Conservation (phyloP, 2,329 filamentous ascomycete species). For the Aspergillus ochraceus region DNA sequence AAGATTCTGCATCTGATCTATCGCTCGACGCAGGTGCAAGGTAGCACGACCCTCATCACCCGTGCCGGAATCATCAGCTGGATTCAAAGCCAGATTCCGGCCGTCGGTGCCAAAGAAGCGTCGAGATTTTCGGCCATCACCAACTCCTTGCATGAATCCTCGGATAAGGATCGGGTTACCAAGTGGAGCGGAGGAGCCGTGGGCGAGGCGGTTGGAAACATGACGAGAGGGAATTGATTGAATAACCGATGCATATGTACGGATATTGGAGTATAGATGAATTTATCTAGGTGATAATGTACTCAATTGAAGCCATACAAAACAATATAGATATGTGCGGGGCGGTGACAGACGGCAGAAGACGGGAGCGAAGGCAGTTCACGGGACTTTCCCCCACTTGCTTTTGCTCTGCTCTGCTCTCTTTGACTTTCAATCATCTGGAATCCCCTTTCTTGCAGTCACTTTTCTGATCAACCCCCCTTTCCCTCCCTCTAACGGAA, state of each 20-base stretch:
- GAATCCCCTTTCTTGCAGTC: neutral
- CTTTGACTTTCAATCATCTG: neutral
- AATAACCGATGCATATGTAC: too few species aligned
- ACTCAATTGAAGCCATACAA: too few species aligned
- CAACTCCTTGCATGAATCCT: conserved; percentile 61
- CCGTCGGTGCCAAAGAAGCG: conserved; percentile 45
- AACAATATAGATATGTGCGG: too few species aligned
- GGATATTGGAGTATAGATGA: too few species aligned
- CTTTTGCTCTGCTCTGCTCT: neutral
- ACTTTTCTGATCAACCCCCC: neutral
- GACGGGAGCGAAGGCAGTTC: neutral
- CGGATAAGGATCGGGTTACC: conserved; percentile 64
- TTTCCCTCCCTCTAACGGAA: neutral
- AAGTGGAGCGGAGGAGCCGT: conserved; percentile 63
- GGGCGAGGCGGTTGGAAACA: conserved; percentile 28
- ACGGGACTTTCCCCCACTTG: too few species aligned
- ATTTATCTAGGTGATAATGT: too few species aligned
- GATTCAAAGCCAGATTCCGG: conserved; percentile 63
- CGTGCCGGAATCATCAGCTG: conserved; percentile 73
- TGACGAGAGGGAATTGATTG: conserved; percentile 17
- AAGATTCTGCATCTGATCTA: conserved; percentile 65
- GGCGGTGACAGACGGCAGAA: too few species aligned
- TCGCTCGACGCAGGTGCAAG: conserved; percentile 66
- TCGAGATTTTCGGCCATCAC: conserved; percentile 57
- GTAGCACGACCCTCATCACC: conserved; percentile 78